Base-by-base conservation (phyloP, 2,329 filamentous ascomycete species). In the Curvularia eragrostidis region DNA sequence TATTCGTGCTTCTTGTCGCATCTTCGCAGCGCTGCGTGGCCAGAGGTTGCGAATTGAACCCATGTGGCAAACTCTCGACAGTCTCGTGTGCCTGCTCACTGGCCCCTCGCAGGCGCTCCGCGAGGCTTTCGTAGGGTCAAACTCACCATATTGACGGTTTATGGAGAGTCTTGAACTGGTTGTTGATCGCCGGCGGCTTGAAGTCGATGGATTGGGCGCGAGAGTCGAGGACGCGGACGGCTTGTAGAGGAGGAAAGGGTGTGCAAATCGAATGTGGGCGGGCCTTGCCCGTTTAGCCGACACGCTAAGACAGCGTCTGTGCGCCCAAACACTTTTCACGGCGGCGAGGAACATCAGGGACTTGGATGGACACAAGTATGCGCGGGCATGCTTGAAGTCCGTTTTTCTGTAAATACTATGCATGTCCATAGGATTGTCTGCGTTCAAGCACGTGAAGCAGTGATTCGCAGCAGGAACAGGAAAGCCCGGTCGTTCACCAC, bases 111-210 rank as follows among this genome's bases (percentile, higher is more conserved):
- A 38, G 47, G 53, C 30, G 38, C 50, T 34, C 38, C 46, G 56
- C 44, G 55, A 38, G 58, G 52, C 57, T 26, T 30, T 53, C 58
- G 49, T 58, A 43, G 59, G 52, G 55, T 57, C 46, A 58, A 46
- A 73, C 75, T 75, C 70, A 77, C 75, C 75, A 77, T 77, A 64
- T 72, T 77, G 74, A 70, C 67, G 63, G 68, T 69, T 74, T 76
- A 68, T 69, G 65, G 62, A 64, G 64, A 70, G 69, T 66, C 59
- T 63, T 69, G 68, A 61, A 57, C 63, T 52, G 64, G 64, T 59
- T 69, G 48, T 65, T 68, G 67, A 56, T 66, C 67, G 68, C 58
- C 62, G 59, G 63, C 62, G 66, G 68, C 64, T 68, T 64, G 67
- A 63, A 68, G 70, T 69, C 65, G 71, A 73, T 72, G 70, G 65